Conservation (phyloP, 169 alveolate genomes). For the Eimeria maxima region DNA sequence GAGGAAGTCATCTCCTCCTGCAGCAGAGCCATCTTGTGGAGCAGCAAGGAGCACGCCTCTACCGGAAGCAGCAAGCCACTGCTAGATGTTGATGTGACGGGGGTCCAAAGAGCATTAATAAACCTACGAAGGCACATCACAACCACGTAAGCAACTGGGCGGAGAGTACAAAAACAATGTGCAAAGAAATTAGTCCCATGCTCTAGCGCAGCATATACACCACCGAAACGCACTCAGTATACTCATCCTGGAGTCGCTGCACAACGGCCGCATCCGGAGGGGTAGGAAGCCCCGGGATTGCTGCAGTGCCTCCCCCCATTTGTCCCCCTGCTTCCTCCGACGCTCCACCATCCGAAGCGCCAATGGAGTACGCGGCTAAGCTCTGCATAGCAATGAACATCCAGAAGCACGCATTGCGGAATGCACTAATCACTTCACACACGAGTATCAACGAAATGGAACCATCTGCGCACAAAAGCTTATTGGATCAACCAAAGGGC, state of each 20-base stretch:
- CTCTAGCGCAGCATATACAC: not conserved
- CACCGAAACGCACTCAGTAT: conserved; percentile 12
- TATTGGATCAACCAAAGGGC: not conserved
- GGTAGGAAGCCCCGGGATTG: not conserved
- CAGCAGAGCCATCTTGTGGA: conserved; percentile 31
- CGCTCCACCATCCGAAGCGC: not conserved
- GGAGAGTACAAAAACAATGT: not conserved
- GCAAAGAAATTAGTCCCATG: not conserved
- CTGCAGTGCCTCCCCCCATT: not conserved
- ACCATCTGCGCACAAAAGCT: not conserved
- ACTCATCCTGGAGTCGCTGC: conserved; percentile 31
- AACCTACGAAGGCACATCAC: conserved; percentile 13
- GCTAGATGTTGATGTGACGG: not conserved
- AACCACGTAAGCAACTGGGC: not conserved
- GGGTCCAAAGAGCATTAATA: conserved; percentile 36
- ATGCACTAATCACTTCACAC: not conserved
- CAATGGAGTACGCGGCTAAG: conserved; percentile 56
- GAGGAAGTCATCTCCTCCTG: conserved; percentile 74
- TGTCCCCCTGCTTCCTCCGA: not conserved
- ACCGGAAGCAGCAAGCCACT: not conserved
- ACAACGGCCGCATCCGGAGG: conserved; percentile 51
- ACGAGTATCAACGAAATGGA: not conserved
- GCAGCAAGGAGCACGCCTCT: conserved; percentile 44
- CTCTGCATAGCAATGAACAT: conserved; percentile 41
- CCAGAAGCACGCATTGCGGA: not conserved